A percentile compares a stretch with the other conserved stretches of the same genome.
Evolutionary conservation across 345 rosid genomes (phyloP).

Genomic region (Gossypium bickii): DNA sequence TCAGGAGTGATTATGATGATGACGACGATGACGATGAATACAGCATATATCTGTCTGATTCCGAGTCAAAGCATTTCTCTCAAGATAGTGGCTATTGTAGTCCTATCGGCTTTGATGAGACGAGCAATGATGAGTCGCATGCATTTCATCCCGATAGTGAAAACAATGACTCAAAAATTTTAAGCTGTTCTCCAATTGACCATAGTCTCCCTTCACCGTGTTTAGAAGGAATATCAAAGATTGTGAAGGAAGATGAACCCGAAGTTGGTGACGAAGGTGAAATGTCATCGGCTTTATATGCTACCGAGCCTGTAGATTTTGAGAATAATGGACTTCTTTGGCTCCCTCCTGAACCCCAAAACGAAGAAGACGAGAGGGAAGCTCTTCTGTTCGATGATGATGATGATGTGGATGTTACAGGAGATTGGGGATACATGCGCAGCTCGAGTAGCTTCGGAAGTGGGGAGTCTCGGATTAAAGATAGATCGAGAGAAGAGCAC

Average conservation of each 20-base stretch:
- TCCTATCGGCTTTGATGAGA: conserved; percentile 55
- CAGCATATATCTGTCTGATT: conserved; percentile 50
- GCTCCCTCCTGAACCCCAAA: conserved; percentile 98
- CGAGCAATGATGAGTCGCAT: conserved; percentile 38
- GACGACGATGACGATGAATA: conserved; percentile 42
- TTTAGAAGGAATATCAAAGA: conserved; percentile 46
- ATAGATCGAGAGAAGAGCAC: conserved; percentile 67
- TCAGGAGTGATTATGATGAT: conserved; percentile 59
- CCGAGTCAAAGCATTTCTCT: conserved; percentile 46
- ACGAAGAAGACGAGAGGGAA: conserved; percentile 93
- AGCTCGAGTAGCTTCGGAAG: conserved; percentile 67
- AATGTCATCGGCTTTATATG: conserved; percentile 44
- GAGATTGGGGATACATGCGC: conserved; percentile 75
- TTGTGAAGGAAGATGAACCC: conserved; percentile 45
- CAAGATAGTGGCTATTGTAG: conserved; percentile 46
- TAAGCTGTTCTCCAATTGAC: conserved; percentile 49
- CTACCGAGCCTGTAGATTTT: conserved; percentile 61
- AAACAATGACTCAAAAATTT: conserved; percentile 42
- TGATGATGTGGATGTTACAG: conserved; percentile 54
- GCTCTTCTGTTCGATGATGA: conserved; percentile 46
- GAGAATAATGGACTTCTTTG: conserved; percentile 83
- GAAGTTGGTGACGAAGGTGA: conserved; percentile 49
- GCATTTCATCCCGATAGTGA: conserved; percentile 48
- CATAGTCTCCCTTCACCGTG: conserved; percentile 45
- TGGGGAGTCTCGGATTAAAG: conserved; percentile 63